Evolutionary conservation across 2,329 filamentous ascomycete genomes (phyloP), one percentile per base, ranked within the genome.

Genomic region (Microdochium nivale): DNA sequence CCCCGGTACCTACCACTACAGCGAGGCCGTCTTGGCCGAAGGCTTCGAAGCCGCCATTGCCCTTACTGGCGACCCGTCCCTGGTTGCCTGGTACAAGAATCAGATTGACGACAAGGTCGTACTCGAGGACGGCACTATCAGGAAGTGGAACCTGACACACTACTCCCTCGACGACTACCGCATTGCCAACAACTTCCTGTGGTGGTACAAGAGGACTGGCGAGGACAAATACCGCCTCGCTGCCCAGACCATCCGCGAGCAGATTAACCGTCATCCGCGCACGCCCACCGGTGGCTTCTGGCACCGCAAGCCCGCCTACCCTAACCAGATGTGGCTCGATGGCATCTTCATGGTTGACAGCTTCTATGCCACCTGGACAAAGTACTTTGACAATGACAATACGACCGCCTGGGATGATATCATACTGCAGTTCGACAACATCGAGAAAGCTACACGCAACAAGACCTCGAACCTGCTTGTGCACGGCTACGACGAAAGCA

Each of bases 291-390:
- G 78, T 9, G 78, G 78, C 1, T 77, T 51, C 25, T 51, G 49
- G 49, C 43, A 51, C 32, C 35, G 35, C 21, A 14, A 51, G 46
- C 25, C n/a, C 9, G 32, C 21, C 2, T 79, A 78, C 55, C 68
- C 67, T 19, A 70, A 78, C 55, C 75, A 81, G 58, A 79, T 80
- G 77, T 80, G 78, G 78, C 68, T 81, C 0, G 77, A 80, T 55
- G 79, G 79, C 1, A 75, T 77, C 23, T 78, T 69, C 62, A 77
- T 77, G 74, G 70, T 72, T 1, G 69, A 72, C 43, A 62, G 64
- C 1, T 74, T 74, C 59, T 74, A 73, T 47, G 69, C 71, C 2
- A 59, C 59, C 32, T 75, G 69, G 59, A 70, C 68, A 3, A 55
- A 57, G 8, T 52, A 65, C n/a, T 73, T 71, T 51, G 65, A 73